Evolutionary conservation across 768 basidiomycete genomes (phyloP).

Genomic region (Psilocybe cubensis): DNA sequence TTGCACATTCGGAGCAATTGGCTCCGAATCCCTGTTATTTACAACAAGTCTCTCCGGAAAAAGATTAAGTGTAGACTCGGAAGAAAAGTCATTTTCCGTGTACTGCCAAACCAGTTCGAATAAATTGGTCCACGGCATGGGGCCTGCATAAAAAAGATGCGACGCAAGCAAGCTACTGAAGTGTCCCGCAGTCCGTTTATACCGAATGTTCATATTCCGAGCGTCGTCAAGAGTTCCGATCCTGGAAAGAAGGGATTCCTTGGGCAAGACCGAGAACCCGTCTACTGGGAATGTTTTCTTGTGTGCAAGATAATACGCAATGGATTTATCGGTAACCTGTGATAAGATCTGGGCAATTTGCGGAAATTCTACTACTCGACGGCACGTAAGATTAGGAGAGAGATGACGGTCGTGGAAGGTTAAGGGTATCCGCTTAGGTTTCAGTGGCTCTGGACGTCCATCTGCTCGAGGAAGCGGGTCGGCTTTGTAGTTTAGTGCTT

Average conservation of each 20-base stretch:
- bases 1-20: not conserved
- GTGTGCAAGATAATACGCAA: not conserved
- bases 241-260: not conserved
- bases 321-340: not conserved
- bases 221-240: not conserved
- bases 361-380: not conserved
- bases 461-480: not conserved
- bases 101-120: not conserved
- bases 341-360: not conserved
- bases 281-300: not conserved
- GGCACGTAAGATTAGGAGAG: not conserved
- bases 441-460: not conserved
- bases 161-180: not conserved
- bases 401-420: not conserved
- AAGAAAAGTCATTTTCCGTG: not conserved
- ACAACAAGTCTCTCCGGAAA: not conserved
- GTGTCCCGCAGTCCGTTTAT: not conserved
- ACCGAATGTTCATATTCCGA: not conserved
- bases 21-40: too few species aligned
- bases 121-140: not conserved
- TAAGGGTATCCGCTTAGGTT: not conserved
- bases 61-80: not conserved
- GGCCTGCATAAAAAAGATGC: not conserved
- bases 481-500: not conserved
- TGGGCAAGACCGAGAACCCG: not conserved